Evolutionary conservation across 225 moss, liverwort and hornwort genomes (phyloP).

Genomic region (Pseudoscleropodium purum): DNA sequence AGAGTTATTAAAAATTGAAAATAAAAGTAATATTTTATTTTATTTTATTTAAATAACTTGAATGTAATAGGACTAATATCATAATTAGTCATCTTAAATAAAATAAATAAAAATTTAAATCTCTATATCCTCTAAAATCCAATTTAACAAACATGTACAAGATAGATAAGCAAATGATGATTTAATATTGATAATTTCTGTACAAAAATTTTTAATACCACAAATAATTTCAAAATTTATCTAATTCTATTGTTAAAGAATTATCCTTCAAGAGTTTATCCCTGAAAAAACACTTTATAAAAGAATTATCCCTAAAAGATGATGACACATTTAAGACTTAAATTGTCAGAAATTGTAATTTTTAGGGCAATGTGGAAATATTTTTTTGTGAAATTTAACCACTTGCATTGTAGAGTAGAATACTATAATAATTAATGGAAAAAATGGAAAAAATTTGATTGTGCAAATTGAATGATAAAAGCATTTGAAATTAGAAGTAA

Average conservation of each 20-base stretch:
- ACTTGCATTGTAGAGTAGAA: background rate
- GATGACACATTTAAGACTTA: rapidly evolving
- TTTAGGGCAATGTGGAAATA: rapidly evolving
- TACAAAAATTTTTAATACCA: rapidly evolving
- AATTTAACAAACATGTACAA: background rate
- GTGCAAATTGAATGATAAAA: rapidly evolving
- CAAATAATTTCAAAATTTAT: too few species aligned
- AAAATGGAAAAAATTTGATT: rapidly evolving
- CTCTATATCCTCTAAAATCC: rapidly evolving
- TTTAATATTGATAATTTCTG: background rate
- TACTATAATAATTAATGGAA: rapidly evolving
- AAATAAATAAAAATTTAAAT: background rate
- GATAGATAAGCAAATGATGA: background rate
- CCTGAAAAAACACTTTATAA: too few species aligned
- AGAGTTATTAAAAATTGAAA: background rate
- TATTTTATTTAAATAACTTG: too few species aligned
- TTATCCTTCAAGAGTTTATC: rapidly evolving
- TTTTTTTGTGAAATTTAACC: background rate
- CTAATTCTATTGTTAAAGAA: background rate
- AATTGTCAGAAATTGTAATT: background rate
- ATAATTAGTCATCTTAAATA: background rate
- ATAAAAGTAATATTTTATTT: background rate
- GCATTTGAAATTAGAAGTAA: background rate
- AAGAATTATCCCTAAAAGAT: too few species aligned
- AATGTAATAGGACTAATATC: background rate